Evolutionary conservation across 2,329 filamentous ascomycete species (phyloP).

Genomic region (Fusarium sp.): DNA sequence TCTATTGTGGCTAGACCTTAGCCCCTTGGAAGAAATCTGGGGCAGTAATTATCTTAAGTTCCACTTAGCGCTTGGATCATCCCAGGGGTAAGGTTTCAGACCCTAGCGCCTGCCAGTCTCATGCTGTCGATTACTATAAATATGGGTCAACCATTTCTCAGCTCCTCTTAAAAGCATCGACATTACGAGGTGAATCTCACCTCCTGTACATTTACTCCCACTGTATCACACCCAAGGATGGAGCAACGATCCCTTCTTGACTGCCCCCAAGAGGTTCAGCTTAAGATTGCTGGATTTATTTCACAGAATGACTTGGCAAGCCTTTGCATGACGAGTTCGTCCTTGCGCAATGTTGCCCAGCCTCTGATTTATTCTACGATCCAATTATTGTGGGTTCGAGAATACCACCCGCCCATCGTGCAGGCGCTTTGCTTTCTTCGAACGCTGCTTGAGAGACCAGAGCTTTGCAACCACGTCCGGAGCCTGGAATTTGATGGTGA

Average conservation of each 20-base stretch:
- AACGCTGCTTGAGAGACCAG: background rate
- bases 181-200: background rate
- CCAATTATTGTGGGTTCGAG: background rate
- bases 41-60: too few species aligned
- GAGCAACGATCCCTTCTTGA: background rate
- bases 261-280: background rate
- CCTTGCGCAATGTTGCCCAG: background rate
- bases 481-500: background rate
- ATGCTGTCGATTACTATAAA: background rate
- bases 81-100: background rate
- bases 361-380: background rate
- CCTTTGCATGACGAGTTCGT: background rate
- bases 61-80: too few species aligned
- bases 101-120: background rate
- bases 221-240: background rate
- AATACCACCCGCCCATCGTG: background rate
- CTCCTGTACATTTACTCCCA: background rate
- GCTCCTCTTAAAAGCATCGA: background rate
- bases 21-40: too few species aligned
- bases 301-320: background rate
- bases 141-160: background rate
- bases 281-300: accelerated
- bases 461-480: background rate
- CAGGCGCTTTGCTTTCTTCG: background rate
- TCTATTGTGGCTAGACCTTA: too few species aligned